Conservation (phyloP, 2,329 filamentous ascomycete species). For the Aspergillus sp. region DNA sequence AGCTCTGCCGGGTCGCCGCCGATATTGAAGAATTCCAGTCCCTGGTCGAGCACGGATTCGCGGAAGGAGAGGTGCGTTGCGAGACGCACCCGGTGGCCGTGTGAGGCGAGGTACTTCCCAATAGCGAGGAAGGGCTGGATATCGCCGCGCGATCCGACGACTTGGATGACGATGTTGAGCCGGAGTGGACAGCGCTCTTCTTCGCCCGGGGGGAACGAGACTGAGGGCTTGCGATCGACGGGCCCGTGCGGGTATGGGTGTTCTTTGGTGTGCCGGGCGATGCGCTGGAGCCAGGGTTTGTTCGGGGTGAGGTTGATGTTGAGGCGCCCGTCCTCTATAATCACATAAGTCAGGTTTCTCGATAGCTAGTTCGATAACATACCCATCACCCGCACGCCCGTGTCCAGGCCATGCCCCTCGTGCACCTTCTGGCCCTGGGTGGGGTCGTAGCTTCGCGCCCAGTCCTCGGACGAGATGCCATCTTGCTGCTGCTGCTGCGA, state of each 20-base stretch:
- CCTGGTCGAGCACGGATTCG: conserved; percentile 67
- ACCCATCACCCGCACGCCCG: conserved; percentile 22
- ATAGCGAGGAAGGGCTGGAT: conserved; percentile 74
- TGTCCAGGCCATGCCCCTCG: conserved; percentile 12
- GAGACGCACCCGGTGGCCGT: conserved; percentile 70
- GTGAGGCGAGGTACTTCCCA: conserved; percentile 63
- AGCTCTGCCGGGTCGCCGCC: conserved; percentile 73
- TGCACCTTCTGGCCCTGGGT: background rate
- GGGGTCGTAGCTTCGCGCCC: background rate
- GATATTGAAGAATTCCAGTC: conserved; percentile 73
- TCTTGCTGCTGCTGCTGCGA: background rate
- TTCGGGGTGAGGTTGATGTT: conserved; percentile 78
- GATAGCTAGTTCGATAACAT: background rate
- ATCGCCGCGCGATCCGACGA: conserved; percentile 72
- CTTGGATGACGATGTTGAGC: conserved; percentile 69
- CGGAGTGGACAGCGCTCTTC: conserved; percentile 10
- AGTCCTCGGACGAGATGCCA: conserved; percentile 5
- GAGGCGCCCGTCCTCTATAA: conserved; percentile 69
- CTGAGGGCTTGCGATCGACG: conserved; percentile 7
- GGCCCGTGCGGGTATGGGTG: background rate
- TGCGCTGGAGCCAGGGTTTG: conserved; percentile 62
- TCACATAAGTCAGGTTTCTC: too few relatives aligned
- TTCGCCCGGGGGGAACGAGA: background rate
- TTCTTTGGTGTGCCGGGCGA: conserved; percentile 55
- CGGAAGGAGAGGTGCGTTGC: conserved; percentile 71